phyloP scores from a whole-genome alignment of 306 rosid genomes.

The Rosa lucieae region DNA sequence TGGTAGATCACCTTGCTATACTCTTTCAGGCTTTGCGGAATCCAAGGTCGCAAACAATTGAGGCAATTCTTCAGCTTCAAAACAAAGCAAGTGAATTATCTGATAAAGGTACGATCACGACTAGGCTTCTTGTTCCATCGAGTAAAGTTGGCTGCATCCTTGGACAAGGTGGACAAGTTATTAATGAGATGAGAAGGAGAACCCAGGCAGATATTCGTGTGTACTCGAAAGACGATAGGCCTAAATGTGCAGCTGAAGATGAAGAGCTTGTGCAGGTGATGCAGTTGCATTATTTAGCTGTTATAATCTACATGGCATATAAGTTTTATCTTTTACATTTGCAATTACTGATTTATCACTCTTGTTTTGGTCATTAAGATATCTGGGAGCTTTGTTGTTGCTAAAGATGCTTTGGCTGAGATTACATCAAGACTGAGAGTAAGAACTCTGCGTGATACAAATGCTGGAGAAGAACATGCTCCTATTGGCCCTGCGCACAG shows the following conservation, averaged over 20 bases:
- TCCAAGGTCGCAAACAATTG: conserved; percentile 36
- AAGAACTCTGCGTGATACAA: conserved; percentile 38
- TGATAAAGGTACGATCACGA: conserved; percentile 29
- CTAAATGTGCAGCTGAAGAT: conserved; percentile 39
- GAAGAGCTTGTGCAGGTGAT: conserved; percentile 39
- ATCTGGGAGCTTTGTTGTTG: conserved; percentile 31
- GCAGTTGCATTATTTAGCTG: conserved; percentile 13
- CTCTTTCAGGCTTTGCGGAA: conserved; percentile 31
- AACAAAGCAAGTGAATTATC: conserved; percentile 30
- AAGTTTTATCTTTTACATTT: not conserved
- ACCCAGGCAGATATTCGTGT: conserved; percentile 39
- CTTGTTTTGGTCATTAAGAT: conserved; percentile 24
- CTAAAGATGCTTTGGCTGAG: conserved; percentile 39
- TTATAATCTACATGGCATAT: not conserved
- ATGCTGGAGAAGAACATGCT: conserved; percentile 31
- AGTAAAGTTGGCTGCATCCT: conserved; percentile 43
- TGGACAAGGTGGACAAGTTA: conserved; percentile 45
- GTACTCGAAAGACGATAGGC: conserved; percentile 35
- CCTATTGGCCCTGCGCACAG: conserved; percentile 18
- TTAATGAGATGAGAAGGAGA: conserved; percentile 40
- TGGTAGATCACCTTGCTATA: conserved; percentile 19
- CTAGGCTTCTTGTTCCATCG: conserved; percentile 39
- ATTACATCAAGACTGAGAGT: conserved; percentile 43
- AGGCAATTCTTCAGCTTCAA: conserved; percentile 41
- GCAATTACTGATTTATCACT: not conserved